Evolutionary conservation across 495 filamentous ascomycete genomes (phyloP).

Genomic region (Rusavskia elegans): DNA sequence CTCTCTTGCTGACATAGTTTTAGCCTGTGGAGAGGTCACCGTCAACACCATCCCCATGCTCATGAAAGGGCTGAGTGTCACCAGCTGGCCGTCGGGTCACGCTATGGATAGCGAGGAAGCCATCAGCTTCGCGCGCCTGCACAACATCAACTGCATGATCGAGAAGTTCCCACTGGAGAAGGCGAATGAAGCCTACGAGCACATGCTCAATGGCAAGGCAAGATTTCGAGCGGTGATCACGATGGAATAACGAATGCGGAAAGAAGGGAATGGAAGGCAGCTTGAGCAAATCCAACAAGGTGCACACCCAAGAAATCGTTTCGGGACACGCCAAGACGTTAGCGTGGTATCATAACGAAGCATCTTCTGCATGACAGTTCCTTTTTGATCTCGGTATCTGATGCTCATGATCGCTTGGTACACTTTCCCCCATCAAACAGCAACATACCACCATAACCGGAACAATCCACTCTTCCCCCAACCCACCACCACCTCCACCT

Average conservation of each 20-base stretch:
- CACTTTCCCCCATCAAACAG: too few species aligned
- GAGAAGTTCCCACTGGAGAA: constrained; percentile 44
- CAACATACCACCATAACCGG: too few species aligned
- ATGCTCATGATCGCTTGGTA: too few species aligned
- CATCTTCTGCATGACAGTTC: too few species aligned
- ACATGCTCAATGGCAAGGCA: constrained; percentile 27
- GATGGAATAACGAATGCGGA: constrained; percentile 20
- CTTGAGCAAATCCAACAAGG: neutral
- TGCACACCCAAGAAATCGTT: neutral
- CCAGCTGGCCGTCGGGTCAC: constrained; percentile 45
- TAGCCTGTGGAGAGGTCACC: constrained; percentile 32
- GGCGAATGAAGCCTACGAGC: constrained; percentile 29
- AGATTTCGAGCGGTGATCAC: constrained; percentile 28
- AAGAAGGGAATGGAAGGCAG: neutral
- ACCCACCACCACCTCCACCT: too few species aligned
- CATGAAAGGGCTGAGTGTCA: constrained; percentile 30
- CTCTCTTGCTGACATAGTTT: constrained; percentile 2
- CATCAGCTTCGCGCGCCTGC: constrained; percentile 37
- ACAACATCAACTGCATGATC: constrained; percentile 43
- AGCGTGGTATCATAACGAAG: too few species aligned
- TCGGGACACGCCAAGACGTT: too few species aligned
- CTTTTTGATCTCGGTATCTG: too few species aligned
- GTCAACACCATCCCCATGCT: constrained; percentile 35
- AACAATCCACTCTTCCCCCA: too few species aligned
- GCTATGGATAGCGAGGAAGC: constrained; percentile 48